A percentile compares a stretch with the other conserved stretches of the same genome.
These are phyloP conservation scores for Suhomyces kilbournensis DNA, from an alignment of 805 yeast genomes.

Conservation along the genomic window DNA sequence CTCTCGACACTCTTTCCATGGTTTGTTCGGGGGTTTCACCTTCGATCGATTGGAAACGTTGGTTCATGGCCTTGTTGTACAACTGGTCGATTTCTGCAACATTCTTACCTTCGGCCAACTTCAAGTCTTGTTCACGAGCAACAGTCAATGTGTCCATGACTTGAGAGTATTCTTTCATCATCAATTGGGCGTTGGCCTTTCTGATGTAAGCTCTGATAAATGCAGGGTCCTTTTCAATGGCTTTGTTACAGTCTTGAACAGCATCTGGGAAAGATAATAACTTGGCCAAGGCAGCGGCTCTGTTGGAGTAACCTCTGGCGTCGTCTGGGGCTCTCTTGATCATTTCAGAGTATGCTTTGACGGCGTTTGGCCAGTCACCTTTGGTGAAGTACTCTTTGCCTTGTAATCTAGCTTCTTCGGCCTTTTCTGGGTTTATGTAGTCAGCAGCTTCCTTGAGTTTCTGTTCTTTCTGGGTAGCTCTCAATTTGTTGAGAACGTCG, in stretches of 20 bases:
- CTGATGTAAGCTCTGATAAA: slow-evolving; percentile 95
- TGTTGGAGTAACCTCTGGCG: slow-evolving; percentile 94
- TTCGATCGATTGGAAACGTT: slow-evolving; percentile 76
- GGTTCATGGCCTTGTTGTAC: slow-evolving; percentile 69
- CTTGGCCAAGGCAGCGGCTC: slow-evolving; percentile 96
- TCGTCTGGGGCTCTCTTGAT: slow-evolving; percentile 95
- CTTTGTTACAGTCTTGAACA: slow-evolving; percentile 84
- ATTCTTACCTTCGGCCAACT: slow-evolving; percentile 54
- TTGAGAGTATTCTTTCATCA: slow-evolving; percentile 80
- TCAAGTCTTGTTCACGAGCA: slow-evolving; percentile 75
- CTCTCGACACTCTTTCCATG: slow-evolving; percentile 82
- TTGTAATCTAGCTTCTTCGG: slow-evolving; percentile 89
- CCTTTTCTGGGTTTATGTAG: slow-evolving; percentile 85
- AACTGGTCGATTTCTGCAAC: slow-evolving; percentile 79
- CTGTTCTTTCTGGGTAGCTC: slow-evolving; percentile 81
- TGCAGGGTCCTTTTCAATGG: slow-evolving; percentile 81
- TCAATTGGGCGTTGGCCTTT: slow-evolving; percentile 91
- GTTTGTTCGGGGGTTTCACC: slow-evolving; percentile 95
- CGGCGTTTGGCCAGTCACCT: slow-evolving; percentile 96
- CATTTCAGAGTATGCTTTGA: slow-evolving; percentile 92
- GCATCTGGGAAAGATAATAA: slow-evolving; percentile 97
- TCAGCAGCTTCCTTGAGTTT: slow-evolving; percentile 74
- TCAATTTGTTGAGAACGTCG: slow-evolving; percentile 81
- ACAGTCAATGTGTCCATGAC: slow-evolving; percentile 76
- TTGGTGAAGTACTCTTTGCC: slow-evolving; percentile 88